Evolutionary conservation across 2,329 filamentous ascomycete genomes (phyloP), one percentile per base, ranked within the genome.

Genomic region (Fusarium nanum): DNA sequence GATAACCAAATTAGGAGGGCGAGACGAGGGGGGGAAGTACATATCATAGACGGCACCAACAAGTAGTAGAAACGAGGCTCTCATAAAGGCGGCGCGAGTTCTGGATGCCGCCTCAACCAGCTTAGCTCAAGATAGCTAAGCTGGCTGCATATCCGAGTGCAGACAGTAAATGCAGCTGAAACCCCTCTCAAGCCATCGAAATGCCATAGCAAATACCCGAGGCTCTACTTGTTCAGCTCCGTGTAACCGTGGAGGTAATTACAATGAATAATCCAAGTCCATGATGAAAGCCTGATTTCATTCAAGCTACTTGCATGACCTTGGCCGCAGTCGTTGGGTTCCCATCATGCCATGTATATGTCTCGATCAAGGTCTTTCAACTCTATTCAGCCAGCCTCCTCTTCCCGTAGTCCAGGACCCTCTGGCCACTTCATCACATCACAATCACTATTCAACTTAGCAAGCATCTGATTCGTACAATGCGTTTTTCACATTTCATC

Each of bases 131-230:
- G 32, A 25, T 53, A 60, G 42, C 16, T 47, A 37, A 48, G 42
- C n/a, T 60, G 32, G 34, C 56, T 49, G 63, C 61, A 60, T 44
- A 44, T 40, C 47, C 28, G 37, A 34, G 20, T 37, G 23, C 30
- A 45, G 28, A 65, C 22, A 27, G 49, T 20, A 37, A 46, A 37
- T 49, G 55, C 42, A 66, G 64, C 64, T 67, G 64, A 66, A 67
- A 45, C 40, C 64, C 49, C 62, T 55, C 62, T 50, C 56, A 67
- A 67, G 64, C 64, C 64, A 56, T 67, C 45, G 11, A 44, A 44
- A 60, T 23, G 60, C 47, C 8, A 54, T 22, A 30, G 22, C 52
- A 42, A 49, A 20, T 54, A 48, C 47, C 47, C 47, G 37, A 44
- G 28, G 7, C 49, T 57, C 42, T 64, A 41, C n/a, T 32, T 45